Evolutionary conservation across 2,329 filamentous ascomycete species (phyloP), one percentile per base, ranked within the genome.

Genomic region (Camillea tinctor): DNA sequence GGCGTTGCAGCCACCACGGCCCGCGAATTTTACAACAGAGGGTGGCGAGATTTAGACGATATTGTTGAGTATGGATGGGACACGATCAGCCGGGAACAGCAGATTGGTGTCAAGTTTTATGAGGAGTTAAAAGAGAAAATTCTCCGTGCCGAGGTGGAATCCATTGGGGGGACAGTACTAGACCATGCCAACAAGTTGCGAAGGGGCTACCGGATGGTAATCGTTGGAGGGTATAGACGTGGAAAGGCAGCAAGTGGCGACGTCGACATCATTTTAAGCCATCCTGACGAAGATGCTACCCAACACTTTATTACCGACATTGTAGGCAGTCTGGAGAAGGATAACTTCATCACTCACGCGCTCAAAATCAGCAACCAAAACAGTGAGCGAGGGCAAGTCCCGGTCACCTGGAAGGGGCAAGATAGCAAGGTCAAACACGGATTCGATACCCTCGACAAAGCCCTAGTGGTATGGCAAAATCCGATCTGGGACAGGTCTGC

Each of bases 101-200:
- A 98, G 72, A 96, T 98, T 58, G 94, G 95, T 0, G 80, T 97
- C 51, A 98, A 98, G 72, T 97, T 88, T 75, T 97, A 96, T 72
- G 90, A 96, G 36, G 94, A 98, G 64, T 90, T 99, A 58, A 78
- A 84, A 52, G 75, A 82, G 17, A 86, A 84, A 15, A 91, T 98
- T 4, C 84, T 91, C 0, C 85, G 93, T 1, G 60, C 71, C 0
- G 93, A 98, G 73, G 90, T 92, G 0, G 88, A 92, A 66, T 69
- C 72, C 0, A 96, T 97, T 56, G 85, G 84, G 0, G 69, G 77
- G 4, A 79, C 81, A 1, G 83, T 97, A 17, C 80, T 89, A 1
- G 69, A 77, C 1, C 88, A 95, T 63, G 92, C 92, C 1, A 85
- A 87, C 52, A 76, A 73, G 19, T 80, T 93, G 1, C 81, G 85